Evolutionary conservation across 805 yeast genomes (phyloP), one percentile per base, ranked within the genome.

Genomic region (Lachancea thermotolerans): DNA sequence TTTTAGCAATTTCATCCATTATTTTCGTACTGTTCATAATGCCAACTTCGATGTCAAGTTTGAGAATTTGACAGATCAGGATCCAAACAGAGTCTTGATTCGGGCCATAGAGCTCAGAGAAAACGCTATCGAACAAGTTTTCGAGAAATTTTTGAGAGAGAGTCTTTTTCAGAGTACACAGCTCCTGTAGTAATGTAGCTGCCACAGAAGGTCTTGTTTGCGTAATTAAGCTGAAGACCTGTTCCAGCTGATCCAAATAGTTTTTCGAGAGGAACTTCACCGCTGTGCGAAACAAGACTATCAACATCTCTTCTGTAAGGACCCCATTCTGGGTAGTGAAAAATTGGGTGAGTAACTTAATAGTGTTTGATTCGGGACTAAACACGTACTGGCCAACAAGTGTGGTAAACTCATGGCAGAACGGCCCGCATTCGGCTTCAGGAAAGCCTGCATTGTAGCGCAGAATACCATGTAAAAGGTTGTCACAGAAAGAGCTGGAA

Each of bases 11-110:
- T 12, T 55, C 15, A 6, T 41, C 43, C 52, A 57, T 44, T 10
- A 58, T 33, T 15, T 6, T 29, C 1, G 37, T 30, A n/a, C 70
- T 55, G 46, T 71, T 69, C 25, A 70, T 60, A 12, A 75, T 64
- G n/a, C 82, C 81, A 42, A 82, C 65, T 45, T 79, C 83, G 2
- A 78, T 68, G 59, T 82, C 83, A 43, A 81, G 68, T 25, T 68
- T 68, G 11, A 82, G 55, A 3, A 82, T 62, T 31, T 74, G 66
- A 1, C 61, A 65, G 3, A 82, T 58, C 43, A 83, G 60, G 1
- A 55, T 51, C 77, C 79, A 76, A 27, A 68, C 49, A 6, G 35
- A 28, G 18, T 45, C 46, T 10, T 36, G 34, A 4, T 35, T 25
- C 2, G 40, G 25, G 4, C 31, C 14, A 2, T 52, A 36, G 1